Percentiles rank a stretch among this genome's conserved stretches.
These are phyloP conservation scores for Fusarium irregulare DNA, from an alignment of 2,329 filamentous ascomycete genomes.

Conservation along the genomic window DNA sequence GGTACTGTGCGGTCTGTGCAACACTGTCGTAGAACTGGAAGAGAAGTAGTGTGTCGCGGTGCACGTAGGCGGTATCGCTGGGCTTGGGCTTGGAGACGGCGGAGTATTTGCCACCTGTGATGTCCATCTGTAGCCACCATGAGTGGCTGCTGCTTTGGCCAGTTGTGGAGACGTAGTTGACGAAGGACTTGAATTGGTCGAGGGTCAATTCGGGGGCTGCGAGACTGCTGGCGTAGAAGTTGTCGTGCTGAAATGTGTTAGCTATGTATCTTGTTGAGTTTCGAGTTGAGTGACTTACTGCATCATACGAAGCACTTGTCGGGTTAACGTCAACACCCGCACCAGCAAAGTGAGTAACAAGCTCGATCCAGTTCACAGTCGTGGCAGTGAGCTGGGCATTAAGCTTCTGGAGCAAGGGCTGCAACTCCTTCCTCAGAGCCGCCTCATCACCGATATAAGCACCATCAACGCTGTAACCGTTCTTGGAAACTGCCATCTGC, in stretches of 20 bases:
- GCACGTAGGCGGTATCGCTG: slow-evolving; percentile 52
- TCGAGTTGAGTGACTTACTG: slow-evolving; percentile 20
- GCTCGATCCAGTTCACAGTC: slow-evolving; percentile 44
- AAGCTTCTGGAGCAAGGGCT: slow-evolving; percentile 37
- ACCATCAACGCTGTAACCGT: slow-evolving; percentile 42
- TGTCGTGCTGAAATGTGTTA: slow-evolving; percentile 43
- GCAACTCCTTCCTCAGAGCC: slow-evolving; percentile 27
- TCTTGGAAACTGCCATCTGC: slow-evolving; percentile 39
- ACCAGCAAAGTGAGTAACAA: slow-evolving; percentile 42
- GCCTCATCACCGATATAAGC: slow-evolving; percentile 41
- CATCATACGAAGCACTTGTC: slow-evolving; percentile 39
- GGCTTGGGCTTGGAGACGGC: slow-evolving; percentile 49
- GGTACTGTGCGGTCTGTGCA: slow-evolving; percentile 43
- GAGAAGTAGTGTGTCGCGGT: slow-evolving; percentile 60
- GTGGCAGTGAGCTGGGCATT: slow-evolving; percentile 19
- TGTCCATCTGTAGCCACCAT: slow-evolving; percentile 48
- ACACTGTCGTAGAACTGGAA: slow-evolving; percentile 62
- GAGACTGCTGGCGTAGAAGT: slow-evolving; percentile 49
- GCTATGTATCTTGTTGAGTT: accelerated
- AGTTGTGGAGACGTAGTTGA: slow-evolving; percentile 39
- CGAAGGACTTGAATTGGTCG: slow-evolving; percentile 42
- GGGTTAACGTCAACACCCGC: slow-evolving; percentile 35
- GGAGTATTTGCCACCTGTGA: slow-evolving; percentile 52
- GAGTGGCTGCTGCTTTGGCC: slow-evolving; percentile 37
- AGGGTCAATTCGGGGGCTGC: slow-evolving; percentile 39